These are phyloP conservation scores for Neoboletus brunneissimus DNA, from an alignment of 768 basidiomycete species.

Conservation along the genomic window DNA sequence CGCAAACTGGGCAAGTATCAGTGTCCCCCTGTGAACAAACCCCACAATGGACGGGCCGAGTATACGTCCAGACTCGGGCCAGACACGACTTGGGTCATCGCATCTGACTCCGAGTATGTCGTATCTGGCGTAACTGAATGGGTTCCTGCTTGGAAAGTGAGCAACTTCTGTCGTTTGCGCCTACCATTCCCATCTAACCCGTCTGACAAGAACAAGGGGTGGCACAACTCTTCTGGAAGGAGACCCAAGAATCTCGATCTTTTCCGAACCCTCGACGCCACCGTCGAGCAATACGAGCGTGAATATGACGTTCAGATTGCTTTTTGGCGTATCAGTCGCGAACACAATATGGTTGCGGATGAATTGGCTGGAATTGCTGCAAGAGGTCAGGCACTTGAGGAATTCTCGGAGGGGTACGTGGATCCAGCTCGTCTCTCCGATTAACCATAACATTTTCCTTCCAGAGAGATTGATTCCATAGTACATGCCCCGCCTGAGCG, in stretches of 20 bases:
- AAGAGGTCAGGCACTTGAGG: not conserved
- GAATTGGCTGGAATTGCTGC: not conserved
- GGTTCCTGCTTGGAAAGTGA: conserved; percentile 4
- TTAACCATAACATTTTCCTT: not conserved
- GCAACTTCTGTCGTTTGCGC: not conserved
- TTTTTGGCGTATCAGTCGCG: conserved; percentile 1
- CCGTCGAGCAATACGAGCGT: not conserved
- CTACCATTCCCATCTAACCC: not conserved
- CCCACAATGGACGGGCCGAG: not conserved
- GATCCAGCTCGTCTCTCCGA: not conserved
- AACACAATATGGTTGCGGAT: not conserved
- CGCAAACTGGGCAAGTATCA: not conserved
- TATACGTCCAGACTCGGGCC: not conserved
- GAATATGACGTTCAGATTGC: not conserved
- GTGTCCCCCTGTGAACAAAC: not conserved
- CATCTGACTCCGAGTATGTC: conserved; percentile 1
- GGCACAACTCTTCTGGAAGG: not conserved
- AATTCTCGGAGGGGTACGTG: not conserved
- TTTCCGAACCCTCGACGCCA: conserved; percentile 1
- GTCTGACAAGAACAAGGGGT: not conserved
- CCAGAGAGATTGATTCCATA: not conserved
- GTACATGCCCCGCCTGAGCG: not conserved
- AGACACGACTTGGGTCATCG: not conserved
- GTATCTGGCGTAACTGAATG: conserved; percentile 1
- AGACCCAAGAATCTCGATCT: conserved; percentile 5